phyloP scores from a whole-genome alignment of 768 basidiomycete species.

The Leccinellum rugosiceps region DNA sequence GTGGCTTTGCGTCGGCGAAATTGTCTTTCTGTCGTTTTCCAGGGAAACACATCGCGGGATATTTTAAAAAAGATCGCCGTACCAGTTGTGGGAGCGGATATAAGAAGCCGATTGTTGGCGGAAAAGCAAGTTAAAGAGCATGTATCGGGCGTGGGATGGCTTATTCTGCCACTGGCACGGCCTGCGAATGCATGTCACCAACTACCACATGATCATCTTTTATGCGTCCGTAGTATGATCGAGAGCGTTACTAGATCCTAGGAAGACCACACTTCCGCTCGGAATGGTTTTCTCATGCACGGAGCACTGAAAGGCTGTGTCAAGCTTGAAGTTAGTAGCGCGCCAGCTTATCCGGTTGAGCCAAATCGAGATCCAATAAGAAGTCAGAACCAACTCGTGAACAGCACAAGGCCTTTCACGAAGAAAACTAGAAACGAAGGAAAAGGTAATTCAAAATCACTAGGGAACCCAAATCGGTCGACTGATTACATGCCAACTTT shows the following conservation, averaged over 20 bases:
- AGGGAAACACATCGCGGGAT: constrained; percentile 37
- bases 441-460: neutral
- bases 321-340: neutral
- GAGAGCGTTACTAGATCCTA: neutral
- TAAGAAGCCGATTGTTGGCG: neutral
- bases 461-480: neutral
- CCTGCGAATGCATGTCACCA: constrained; percentile 8
- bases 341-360: neutral
- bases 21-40: constrained; percentile 35
- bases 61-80: neutral
- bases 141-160: constrained; percentile 25
- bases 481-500: constrained; percentile 3
- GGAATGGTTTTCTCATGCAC: constrained; percentile 11
- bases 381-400: neutral
- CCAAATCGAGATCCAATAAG: constrained; percentile 4
- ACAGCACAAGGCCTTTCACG: neutral
- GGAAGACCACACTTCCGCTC: neutral
- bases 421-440: neutral
- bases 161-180: constrained; percentile 2
- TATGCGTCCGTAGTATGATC: constrained; percentile 7
- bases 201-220: constrained; percentile 19
- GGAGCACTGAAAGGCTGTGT: neutral
- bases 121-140: neutral
- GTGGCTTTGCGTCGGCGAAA: constrained; percentile 28
- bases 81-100: constrained; percentile 9